Evolutionary conservation across 2,329 filamentous ascomycete genomes (phyloP).

Genomic region (Colletotrichum cuscutae): DNA sequence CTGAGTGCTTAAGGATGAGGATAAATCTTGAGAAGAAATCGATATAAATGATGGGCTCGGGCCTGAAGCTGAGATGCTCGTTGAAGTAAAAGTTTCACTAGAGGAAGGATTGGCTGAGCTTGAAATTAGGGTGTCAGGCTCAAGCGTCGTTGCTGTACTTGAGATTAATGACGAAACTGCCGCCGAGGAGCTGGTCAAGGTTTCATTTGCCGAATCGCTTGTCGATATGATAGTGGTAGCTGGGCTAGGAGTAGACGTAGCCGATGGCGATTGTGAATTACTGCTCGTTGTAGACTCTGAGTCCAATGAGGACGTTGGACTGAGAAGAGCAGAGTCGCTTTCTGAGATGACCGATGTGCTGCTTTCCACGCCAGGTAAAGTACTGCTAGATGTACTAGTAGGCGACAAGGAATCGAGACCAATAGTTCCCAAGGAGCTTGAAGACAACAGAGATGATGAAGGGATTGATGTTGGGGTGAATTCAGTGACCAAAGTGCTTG

Average conservation of each 20-base stretch:
- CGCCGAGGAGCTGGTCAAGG: background rate
- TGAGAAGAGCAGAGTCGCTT: background rate
- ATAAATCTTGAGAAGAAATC: no score
- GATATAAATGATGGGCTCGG: no score
- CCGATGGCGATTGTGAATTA: background rate
- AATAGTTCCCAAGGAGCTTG: background rate
- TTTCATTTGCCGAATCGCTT: background rate
- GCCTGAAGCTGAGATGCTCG: background rate
- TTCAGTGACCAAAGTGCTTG: background rate
- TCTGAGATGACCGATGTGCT: background rate
- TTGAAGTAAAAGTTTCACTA: background rate
- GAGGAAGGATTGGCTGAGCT: background rate
- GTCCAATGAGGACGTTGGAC: background rate
- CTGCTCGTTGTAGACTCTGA: background rate
- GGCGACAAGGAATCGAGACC: background rate
- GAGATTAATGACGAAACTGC: background rate
- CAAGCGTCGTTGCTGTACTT: background rate
- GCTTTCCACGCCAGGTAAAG: background rate
- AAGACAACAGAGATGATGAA: background rate
- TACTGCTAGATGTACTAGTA: background rate
- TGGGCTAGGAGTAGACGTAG: background rate
- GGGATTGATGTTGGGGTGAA: background rate
- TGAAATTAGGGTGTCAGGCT: background rate
- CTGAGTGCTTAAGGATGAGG: no score
- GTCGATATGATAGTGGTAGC: background rate